Base-by-base conservation (phyloP, 192 early-diverging fungal species). In the Rhizophagus clarus region DNA sequence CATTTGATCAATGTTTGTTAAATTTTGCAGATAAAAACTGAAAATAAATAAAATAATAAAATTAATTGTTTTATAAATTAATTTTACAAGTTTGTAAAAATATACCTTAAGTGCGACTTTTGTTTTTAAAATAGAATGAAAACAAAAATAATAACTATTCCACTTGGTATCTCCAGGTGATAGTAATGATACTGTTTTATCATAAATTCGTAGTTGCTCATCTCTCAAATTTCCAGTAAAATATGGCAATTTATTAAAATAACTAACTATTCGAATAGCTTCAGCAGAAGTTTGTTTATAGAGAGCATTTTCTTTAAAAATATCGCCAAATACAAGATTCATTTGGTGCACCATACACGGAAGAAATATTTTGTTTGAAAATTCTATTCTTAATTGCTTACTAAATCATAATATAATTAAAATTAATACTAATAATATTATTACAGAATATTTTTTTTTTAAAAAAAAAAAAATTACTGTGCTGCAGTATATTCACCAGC, bases 291-390 rank as follows among this genome's bases (percentile, higher is more conserved):
- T 73, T 24, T 4, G 6, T 73, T 51, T 49, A 49, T 49, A 73
- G 10, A 10, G 20, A 8, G 11, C 40, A 73, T 4, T 40, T 49
- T 73, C 71, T 49, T 73, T 73, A 40, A 73, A 73, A 49, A 73
- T 73, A 49, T 73, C 45, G 29, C 22, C 47, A 49, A 73, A 73
- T n/a, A 73, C 45, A 22, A 73, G 42, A 11, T 73, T 73, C 42
- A 73, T 73, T 49, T 73, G 71, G 12, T 73, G 71, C 28, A 2
- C 45, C 47, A 73, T 73, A 11, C 45, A 73, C 24, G 24, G 45
- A 40, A 49, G 29, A 49, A 73, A 73, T 0, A 73, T 24, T 73
- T 70, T 73, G 9, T 73, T 49, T 2, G 26, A 26, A 73, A 56
- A 73, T 31, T 73, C 10, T 2, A 0, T 72, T 72, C 71, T 20